phyloP scores from a whole-genome alignment of 345 rosid species.

The Syzygium oleosum region DNA sequence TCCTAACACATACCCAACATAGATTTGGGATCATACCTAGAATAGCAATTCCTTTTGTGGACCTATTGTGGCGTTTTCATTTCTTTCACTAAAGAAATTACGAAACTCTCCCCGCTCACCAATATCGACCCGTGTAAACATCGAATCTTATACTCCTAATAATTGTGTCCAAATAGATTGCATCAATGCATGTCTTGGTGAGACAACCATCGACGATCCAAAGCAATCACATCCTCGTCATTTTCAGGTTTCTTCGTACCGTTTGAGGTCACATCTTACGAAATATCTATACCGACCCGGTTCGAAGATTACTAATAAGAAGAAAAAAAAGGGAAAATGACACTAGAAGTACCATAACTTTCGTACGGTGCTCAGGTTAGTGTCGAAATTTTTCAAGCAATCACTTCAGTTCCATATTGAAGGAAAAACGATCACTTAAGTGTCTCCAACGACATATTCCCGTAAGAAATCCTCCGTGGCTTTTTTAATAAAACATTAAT shows the following conservation, averaged over 20 bases:
- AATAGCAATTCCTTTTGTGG: background rate
- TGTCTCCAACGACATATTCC: too few relatives aligned
- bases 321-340: too few relatives aligned
- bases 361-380: too few relatives aligned
- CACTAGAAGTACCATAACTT: too few relatives aligned
- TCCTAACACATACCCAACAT: slow-evolving; percentile 29
- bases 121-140: background rate
- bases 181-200: too few relatives aligned
- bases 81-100: background rate
- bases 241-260: background rate
- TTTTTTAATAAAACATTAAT: too few relatives aligned
- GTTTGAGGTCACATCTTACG: background rate
- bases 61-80: background rate
- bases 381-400: too few relatives aligned
- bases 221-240: background rate
- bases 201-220: too few relatives aligned
- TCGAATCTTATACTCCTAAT: background rate
- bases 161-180: background rate
- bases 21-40: slow-evolving; percentile 14
- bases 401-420: too few relatives aligned
- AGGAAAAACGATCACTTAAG: too few relatives aligned
- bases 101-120: background rate
- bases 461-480: too few relatives aligned
- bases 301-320: background rate
- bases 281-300: background rate